phyloP scores from a whole-genome alignment of 2,329 filamentous ascomycete genomes.

The Trichoderma gracile region DNA sequence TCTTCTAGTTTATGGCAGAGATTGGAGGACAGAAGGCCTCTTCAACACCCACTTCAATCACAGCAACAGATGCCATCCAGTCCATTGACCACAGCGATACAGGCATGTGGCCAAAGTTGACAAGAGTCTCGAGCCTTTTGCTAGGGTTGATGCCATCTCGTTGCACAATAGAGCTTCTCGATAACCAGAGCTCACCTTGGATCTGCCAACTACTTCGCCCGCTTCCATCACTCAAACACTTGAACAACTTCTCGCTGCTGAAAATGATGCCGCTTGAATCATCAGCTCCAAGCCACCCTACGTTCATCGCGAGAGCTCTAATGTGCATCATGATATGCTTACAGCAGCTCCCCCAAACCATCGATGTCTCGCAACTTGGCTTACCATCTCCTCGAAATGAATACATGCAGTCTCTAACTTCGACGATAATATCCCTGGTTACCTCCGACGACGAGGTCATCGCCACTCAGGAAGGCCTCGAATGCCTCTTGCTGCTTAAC shows the following conservation, averaged over 20 bases:
- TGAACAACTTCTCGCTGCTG: conserved; percentile 10
- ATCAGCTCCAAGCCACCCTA: conserved; percentile 7
- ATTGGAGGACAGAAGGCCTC: neutral
- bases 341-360: conserved; percentile 12
- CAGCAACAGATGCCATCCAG: too few relatives aligned
- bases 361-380: neutral
- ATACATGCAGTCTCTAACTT: conserved; percentile 5
- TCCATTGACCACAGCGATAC: neutral
- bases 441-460: conserved; percentile 22
- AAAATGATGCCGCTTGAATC: conserved; percentile 22
- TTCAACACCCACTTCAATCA: neutral
- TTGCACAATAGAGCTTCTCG: conserved; percentile 5
- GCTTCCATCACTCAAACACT: conserved; percentile 14
- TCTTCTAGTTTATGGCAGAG: conserved; percentile 6
- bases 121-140: neutral
- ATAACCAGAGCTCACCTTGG: conserved; percentile 21
- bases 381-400: neutral
- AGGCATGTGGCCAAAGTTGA: neutral
- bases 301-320: conserved; percentile 8
- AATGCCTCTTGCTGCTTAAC: conserved; percentile 16
- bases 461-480: conserved; percentile 13
- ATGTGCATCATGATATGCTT: conserved; percentile 21
- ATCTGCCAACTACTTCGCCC: conserved; percentile 19
- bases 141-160: conserved; percentile 17
- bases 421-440: neutral